These are phyloP conservation scores for Chimonanthus praecox DNA, from an alignment of 164 flowering plant genomes.

Conservation along the genomic window DNA sequence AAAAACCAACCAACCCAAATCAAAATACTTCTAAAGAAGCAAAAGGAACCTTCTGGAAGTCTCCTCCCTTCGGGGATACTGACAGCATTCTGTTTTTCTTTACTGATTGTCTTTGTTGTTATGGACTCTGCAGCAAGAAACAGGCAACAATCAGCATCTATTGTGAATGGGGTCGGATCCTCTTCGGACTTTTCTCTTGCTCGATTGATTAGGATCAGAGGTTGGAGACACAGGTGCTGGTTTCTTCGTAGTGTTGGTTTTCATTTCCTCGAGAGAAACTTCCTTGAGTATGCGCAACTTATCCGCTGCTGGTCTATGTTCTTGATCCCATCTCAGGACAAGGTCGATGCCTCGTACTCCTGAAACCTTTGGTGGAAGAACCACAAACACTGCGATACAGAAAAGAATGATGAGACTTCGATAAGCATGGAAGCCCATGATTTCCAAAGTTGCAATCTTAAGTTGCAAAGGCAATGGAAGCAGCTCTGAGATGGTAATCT, in stretches of 20 bases:
- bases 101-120: conserved; percentile 10
- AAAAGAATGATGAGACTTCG: conserved; percentile 31
- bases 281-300: conserved; percentile 12
- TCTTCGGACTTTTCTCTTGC: conserved; percentile 51
- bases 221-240: conserved; percentile 43
- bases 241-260: conserved; percentile 12
- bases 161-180: conserved; percentile 84
- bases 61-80: conserved; percentile 10
- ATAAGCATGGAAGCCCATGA: conserved; percentile 35
- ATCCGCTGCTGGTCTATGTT: conserved; percentile 2
- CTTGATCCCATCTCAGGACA: conserved; percentile 34
- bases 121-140: not conserved
- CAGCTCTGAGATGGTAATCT: conserved; percentile 15
- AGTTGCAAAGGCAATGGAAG: conserved; percentile 18
- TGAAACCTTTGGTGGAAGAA: conserved; percentile 37
- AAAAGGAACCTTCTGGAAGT: not conserved
- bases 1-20: conserved; percentile 19
- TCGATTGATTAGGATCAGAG: conserved; percentile 47
- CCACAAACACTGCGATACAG: conserved; percentile 32
- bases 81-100: conserved; percentile 1
- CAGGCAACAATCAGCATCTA: conserved; percentile 34
- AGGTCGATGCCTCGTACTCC: conserved; percentile 37
- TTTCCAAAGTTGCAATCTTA: conserved; percentile 17
- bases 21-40: conserved; percentile 10
- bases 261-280: conserved; percentile 24